phyloP scores from a whole-genome alignment of 805 yeast genomes.

The Scheffersomyces amazonensis region DNA sequence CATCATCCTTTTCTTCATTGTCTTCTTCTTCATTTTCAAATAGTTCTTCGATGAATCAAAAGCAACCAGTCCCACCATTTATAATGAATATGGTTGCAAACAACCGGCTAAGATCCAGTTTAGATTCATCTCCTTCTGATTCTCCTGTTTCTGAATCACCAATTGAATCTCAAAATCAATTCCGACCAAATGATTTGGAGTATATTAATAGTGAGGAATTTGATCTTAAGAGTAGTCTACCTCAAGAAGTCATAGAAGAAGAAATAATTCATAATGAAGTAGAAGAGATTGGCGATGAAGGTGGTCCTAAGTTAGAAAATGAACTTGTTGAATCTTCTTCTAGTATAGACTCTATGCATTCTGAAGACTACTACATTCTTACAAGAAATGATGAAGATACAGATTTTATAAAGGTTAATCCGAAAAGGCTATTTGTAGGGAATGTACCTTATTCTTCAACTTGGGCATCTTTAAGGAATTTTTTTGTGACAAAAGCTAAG shows the following conservation, averaged over 20 bases:
- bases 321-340: background rate
- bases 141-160: background rate
- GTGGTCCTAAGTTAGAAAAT: background rate
- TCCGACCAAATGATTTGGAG: background rate
- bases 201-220: background rate
- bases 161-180: background rate
- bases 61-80: constrained; percentile 22
- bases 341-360: background rate
- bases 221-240: background rate
- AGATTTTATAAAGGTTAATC: constrained; percentile 33
- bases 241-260: background rate
- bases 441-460: constrained; percentile 51
- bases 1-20: constrained; percentile 2
- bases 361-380: constrained; percentile 5
- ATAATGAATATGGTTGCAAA: constrained; percentile 20
- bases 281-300: constrained; percentile 1
- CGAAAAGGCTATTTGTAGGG: constrained; percentile 49
- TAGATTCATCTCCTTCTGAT: background rate
- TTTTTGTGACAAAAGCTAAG: constrained; percentile 19
- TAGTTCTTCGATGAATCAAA: background rate
- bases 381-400: constrained; percentile 20
- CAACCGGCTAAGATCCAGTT: background rate
- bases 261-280: background rate
- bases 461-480: constrained; percentile 30
- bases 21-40: background rate